Conservation (phyloP, 768 basidiomycete genomes). For the Rhodotorula kratochvilovae region DNA sequence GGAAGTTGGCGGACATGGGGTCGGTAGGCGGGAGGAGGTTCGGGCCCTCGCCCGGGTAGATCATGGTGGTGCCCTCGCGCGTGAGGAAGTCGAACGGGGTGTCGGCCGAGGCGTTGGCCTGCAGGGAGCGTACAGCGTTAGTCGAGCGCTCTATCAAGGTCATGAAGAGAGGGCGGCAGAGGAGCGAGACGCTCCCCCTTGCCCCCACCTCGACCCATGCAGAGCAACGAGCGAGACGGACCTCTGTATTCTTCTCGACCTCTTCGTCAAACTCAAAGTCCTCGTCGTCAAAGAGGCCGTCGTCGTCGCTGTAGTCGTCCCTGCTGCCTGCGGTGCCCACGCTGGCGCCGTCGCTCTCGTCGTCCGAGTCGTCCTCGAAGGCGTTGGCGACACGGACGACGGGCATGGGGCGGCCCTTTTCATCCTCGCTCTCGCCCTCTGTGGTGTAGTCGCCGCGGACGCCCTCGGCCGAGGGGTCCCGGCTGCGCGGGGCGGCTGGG, state of each 20-base stretch:
- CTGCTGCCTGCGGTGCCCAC: constrained; percentile 3
- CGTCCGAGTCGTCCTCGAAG: constrained; percentile 27
- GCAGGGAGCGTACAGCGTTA: background rate
- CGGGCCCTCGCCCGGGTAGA: constrained; percentile 37
- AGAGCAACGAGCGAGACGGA: background rate
- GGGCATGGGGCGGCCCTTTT: constrained; percentile 15
- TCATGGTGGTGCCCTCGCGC: constrained; percentile 18
- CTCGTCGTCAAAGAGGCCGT: constrained; percentile 6
- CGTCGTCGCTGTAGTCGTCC: constrained; percentile 4
- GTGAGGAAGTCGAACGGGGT: constrained; percentile 31
- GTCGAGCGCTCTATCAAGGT: too few relatives aligned
- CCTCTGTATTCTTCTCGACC: constrained; percentile 37
- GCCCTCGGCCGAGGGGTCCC: constrained; percentile 30
- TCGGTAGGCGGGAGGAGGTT: constrained; percentile 28
- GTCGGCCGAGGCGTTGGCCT: constrained; percentile 36
- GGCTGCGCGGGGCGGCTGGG: background rate
- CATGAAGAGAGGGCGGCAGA: background rate
- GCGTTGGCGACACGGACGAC: constrained; percentile 29
- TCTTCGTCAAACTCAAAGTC: constrained; percentile 21
- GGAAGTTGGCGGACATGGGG: background rate
- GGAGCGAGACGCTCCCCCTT: too few relatives aligned
- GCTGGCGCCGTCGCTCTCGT: constrained; percentile 19
- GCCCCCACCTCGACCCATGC: too few relatives aligned
- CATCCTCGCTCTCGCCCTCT: constrained; percentile 34
- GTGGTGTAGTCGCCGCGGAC: constrained; percentile 22